A percentile compares a stretch with the other conserved stretches of the same genome.
Evolutionary conservation across 2,329 filamentous ascomycete species (phyloP).

Genomic region (Diaporthe humulicola): DNA sequence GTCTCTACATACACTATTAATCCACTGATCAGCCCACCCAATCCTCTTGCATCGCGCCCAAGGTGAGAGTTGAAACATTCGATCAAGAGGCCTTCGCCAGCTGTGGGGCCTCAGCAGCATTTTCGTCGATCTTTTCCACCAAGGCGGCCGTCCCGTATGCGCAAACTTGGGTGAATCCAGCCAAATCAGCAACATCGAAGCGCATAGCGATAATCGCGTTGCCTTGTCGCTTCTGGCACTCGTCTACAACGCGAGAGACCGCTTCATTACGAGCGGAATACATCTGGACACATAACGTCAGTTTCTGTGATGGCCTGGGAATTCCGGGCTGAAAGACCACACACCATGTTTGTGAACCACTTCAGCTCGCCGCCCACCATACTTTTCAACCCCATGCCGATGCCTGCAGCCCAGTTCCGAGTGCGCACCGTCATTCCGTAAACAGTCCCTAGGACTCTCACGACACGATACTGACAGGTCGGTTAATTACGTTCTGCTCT

Average conservation of each 20-base stretch:
- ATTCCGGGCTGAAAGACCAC: constrained; percentile 28
- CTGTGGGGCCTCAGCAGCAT: constrained; percentile 46
- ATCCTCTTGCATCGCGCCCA: no score
- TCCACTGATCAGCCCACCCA: no score
- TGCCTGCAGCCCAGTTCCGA: constrained; percentile 69
- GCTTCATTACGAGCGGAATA: constrained; percentile 71
- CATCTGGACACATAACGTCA: constrained; percentile 49
- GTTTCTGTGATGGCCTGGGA: no score
- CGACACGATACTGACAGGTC: constrained; percentile 56
- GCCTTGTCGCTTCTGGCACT: constrained; percentile 69
- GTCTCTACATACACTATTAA: background rate
- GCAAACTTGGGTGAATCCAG: constrained; percentile 69
- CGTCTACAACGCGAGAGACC: constrained; percentile 66
- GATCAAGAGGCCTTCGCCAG: constrained; percentile 27
- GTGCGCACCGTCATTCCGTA: constrained; percentile 57
- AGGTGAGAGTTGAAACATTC: background rate
- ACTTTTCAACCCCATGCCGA: constrained; percentile 69
- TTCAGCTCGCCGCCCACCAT: constrained; percentile 70
- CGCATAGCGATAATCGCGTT: constrained; percentile 72
- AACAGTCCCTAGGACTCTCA: constrained; percentile 68
- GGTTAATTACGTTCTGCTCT: background rate
- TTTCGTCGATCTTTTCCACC: constrained; percentile 65
- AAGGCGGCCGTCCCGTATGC: constrained; percentile 72
- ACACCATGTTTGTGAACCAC: constrained; percentile 69
- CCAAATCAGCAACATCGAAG: constrained; percentile 69